Conservation (phyloP, 2,329 filamentous ascomycete genomes). For the Lecanoromycetidae sp. region DNA sequence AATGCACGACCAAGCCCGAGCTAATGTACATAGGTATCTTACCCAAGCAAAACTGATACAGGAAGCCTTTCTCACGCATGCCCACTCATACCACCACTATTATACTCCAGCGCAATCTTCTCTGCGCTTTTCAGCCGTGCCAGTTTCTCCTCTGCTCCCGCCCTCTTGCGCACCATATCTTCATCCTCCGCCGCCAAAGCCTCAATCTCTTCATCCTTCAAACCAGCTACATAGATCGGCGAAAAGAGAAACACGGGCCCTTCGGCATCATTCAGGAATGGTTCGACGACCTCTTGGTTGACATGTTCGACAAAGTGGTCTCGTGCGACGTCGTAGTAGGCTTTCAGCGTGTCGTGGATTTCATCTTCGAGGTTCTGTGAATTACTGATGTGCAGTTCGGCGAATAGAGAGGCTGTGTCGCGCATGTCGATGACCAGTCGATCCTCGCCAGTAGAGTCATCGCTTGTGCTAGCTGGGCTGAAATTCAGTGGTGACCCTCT, state of each 20-base stretch:
- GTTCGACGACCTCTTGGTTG: conserved; percentile 44
- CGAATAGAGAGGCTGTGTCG: conserved; percentile 25
- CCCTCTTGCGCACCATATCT: background rate
- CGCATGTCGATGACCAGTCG: conserved; percentile 14
- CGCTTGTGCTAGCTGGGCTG: conserved; percentile 43
- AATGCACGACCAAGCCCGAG: too few species aligned
- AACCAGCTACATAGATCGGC: conserved; percentile 5
- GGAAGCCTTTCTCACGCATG: too few species aligned
- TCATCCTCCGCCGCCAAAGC: conserved; percentile 1
- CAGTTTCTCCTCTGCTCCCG: background rate
- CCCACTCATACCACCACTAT: background rate
- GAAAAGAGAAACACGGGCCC: conserved; percentile 11
- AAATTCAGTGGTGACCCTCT: conserved; percentile 39
- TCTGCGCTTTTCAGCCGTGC: conserved; percentile 5
- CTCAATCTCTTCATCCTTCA: conserved; percentile 2
- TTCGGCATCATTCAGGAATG: conserved; percentile 31
- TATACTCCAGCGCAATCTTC: conserved; percentile 7
- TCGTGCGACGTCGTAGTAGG: conserved; percentile 50
- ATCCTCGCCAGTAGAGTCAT: conserved; percentile 33
- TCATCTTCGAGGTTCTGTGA: conserved; percentile 29
- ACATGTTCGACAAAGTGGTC: conserved; percentile 53
- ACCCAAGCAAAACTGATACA: too few species aligned
- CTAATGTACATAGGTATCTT: too few species aligned
- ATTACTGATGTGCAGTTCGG: conserved; percentile 17
- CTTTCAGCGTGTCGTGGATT: conserved; percentile 47